Evolutionary conservation across 176 grass and related monocot species (phyloP), one percentile per base, ranked within the genome.

Genomic region (Canna indica): DNA sequence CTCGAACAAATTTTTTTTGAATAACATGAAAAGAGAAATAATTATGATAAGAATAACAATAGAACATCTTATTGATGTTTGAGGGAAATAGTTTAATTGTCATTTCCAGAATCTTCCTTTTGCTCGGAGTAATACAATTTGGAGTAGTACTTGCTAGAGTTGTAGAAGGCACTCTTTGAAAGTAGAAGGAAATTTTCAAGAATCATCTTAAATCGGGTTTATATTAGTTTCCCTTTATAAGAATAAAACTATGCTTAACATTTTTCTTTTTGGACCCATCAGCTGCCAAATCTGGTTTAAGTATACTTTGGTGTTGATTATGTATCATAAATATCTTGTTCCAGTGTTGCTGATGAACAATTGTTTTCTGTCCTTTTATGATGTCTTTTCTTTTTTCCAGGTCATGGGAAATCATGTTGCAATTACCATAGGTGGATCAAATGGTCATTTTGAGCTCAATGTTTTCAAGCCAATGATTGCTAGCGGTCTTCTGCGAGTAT

Each of bases 371-470:
- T n/a, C n/a, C n/a, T n/a, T n/a, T n/a, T n/a, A n/a, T n/a, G n/a
- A n/a, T n/a, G n/a, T n/a, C n/a, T n/a, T 27, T 76, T 27, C 54
- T 48, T 60, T 75, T 76, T 18, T 75, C 14, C 86, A 99, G 94
- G 86, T 99, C 63, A 93, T 99, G 82, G 90, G 86, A 76, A 99
- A 99, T 80, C 81, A 99, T 59, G 86, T 99, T 35, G 82, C 86
- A 44, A 85, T 99, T 47, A 93, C 94, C 73, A 22, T 99, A 36
- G 89, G 94, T 74, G 94, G 94, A 57, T 81, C 90, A 16, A 93
- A 90, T 68, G 90, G 90, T 22, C 90, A 99, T 86, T 99, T 99
- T 88, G 90, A 99, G 79, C 56, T 99, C 71, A 99, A 99, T 27
- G 94, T 99, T 77, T 99, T 68, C 69, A 99, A 90, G 80, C 94